These are phyloP conservation scores for Colletotrichum tofieldiae DNA, from an alignment of 2,329 filamentous ascomycete species.

Conservation along the genomic window DNA sequence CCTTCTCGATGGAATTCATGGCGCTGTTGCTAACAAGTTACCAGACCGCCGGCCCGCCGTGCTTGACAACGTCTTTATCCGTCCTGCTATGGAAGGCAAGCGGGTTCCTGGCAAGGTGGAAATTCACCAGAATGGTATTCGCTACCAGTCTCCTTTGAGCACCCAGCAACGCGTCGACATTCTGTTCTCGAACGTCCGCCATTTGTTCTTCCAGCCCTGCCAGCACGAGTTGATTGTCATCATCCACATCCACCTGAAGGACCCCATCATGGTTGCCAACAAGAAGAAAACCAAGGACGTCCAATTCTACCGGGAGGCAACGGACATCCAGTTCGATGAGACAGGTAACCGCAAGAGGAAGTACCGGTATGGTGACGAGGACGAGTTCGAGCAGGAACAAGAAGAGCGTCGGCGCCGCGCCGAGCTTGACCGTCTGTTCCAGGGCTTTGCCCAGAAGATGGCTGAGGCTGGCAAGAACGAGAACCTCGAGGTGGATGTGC, in stretches of 20 bases:
- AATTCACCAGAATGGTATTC: slow-evolving; percentile 98
- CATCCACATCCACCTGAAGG: slow-evolving; percentile 97
- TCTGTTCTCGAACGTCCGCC: slow-evolving; percentile 97
- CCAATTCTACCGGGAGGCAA: slow-evolving; percentile 97
- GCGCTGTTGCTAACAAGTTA: neutral
- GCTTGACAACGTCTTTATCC: slow-evolving; percentile 94
- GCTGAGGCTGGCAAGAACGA: slow-evolving; percentile 94
- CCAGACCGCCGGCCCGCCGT: slow-evolving; percentile 89
- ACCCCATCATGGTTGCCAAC: slow-evolving; percentile 98
- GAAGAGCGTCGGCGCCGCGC: slow-evolving; percentile 92
- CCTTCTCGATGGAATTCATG: neutral
- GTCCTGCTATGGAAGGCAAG: slow-evolving; percentile 96
- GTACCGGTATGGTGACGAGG: slow-evolving; percentile 97
- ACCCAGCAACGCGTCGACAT: slow-evolving; percentile 90
- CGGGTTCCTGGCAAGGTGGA: slow-evolving; percentile 96
- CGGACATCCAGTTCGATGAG: slow-evolving; percentile 98
- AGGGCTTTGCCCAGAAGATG: slow-evolving; percentile 97
- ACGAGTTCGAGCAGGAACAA: slow-evolving; percentile 98
- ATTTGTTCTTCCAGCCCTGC: slow-evolving; percentile 98
- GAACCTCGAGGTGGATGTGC: slow-evolving; percentile 93
- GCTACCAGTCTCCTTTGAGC: slow-evolving; percentile 87
- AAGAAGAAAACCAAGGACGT: slow-evolving; percentile 98
- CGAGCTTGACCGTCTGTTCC: slow-evolving; percentile 96
- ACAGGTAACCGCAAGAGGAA: slow-evolving; percentile 98
- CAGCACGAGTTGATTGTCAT: slow-evolving; percentile 97